Evolutionary conservation across 495 filamentous ascomycete genomes (phyloP).

Genomic region (Hypoxylon lienhwacheense): DNA sequence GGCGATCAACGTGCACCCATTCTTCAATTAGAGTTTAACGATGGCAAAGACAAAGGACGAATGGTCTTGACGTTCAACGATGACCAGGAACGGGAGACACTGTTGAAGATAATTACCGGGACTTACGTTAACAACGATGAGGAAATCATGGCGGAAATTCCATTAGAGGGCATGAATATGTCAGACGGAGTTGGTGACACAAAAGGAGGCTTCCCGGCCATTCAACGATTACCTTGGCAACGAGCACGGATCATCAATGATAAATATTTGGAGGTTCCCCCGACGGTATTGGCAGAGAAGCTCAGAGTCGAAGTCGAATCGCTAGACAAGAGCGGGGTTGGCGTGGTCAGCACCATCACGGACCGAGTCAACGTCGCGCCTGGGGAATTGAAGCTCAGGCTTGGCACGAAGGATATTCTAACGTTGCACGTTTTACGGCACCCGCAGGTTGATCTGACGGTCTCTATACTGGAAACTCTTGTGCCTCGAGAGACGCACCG

Average conservation of each 20-base stretch:
- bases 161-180: conserved; percentile 63
- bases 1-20: conserved; percentile 67
- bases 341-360: conserved; percentile 56
- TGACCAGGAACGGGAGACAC: conserved; percentile 61
- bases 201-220: conserved; percentile 46
- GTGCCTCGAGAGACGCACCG: conserved; percentile 57
- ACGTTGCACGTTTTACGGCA: conserved; percentile 66
- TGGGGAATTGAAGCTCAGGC: conserved; percentile 66
- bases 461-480: conserved; percentile 67
- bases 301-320: conserved; percentile 66
- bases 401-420: conserved; percentile 61
- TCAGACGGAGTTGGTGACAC: conserved; percentile 56
- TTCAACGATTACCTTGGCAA: conserved; percentile 52
- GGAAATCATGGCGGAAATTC: conserved; percentile 61
- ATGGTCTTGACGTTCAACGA: conserved; percentile 77
- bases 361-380: conserved; percentile 77
- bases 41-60: conserved; percentile 63
- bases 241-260: conserved; percentile 59
- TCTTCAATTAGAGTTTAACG: conserved; percentile 68
- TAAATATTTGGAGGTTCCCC: conserved; percentile 46
- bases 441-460: conserved; percentile 66
- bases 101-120: conserved; percentile 72
- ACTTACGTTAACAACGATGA: conserved; percentile 63
- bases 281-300: conserved; percentile 68
- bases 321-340: conserved; percentile 58